A percentile compares a stretch with the other conserved stretches of the same genome.
Conservation (phyloP, 1,139 yeast species). For the Scheffersomyces parashehatae region DNA sequence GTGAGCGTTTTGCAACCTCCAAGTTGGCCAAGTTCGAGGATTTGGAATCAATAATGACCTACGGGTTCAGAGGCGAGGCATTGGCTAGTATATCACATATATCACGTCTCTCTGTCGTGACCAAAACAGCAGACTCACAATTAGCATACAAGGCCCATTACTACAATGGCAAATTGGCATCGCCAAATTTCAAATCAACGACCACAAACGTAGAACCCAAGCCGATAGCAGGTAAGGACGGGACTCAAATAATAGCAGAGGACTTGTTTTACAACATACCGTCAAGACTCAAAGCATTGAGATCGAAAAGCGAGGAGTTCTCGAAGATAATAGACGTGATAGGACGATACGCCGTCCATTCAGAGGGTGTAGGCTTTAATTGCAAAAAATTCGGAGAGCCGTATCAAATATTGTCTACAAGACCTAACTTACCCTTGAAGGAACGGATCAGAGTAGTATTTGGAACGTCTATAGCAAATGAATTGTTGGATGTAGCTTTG, state of each 20-base stretch:
- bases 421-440: constrained; percentile 45
- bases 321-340: constrained; percentile 77
- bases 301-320: constrained; percentile 73
- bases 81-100: constrained; percentile 62
- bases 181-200: constrained; percentile 32
- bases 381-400: constrained; percentile 78
- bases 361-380: constrained; percentile 66
- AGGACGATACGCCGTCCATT: constrained; percentile 81
- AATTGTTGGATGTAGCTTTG: constrained; percentile 50
- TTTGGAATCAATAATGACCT: constrained; percentile 47
- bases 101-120: constrained; percentile 71
- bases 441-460: constrained; percentile 76
- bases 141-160: constrained; percentile 74
- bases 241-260: constrained; percentile 84
- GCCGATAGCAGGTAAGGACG: constrained; percentile 84
- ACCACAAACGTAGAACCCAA: constrained; percentile 46
- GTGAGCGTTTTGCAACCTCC: constrained; percentile 61
- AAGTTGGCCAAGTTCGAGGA: constrained; percentile 52
- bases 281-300: constrained; percentile 67
- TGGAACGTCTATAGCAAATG: constrained; percentile 70
- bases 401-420: constrained; percentile 54
- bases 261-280: constrained; percentile 90
- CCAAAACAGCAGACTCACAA: constrained; percentile 60
- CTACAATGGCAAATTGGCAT: constrained; percentile 59
- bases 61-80: constrained; percentile 66